Percentiles rank a stretch among this genome's conserved stretches.
Conservation (phyloP, 768 basidiomycete species). For the Leccinum variicolor region DNA sequence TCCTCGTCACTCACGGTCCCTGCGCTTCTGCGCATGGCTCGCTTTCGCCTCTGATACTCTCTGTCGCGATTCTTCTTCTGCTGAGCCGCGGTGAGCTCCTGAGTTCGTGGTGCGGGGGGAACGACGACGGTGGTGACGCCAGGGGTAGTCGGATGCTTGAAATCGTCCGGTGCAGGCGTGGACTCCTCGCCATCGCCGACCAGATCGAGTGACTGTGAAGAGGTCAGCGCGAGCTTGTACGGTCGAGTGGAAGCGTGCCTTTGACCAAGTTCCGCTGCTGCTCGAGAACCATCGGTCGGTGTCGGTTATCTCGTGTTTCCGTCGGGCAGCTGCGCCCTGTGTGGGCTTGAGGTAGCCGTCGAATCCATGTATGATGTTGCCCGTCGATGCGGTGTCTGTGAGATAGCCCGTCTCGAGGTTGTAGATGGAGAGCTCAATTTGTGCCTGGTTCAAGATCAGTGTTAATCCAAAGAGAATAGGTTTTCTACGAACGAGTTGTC, state of each 20-base stretch:
- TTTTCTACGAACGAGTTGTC: conserved; percentile 56
- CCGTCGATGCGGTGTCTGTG: conserved; percentile 76
- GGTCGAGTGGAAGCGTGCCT: conserved; percentile 41
- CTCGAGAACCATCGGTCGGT: conserved; percentile 78
- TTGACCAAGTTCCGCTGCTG: conserved; percentile 74
- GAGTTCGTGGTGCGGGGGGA: conserved; percentile 65
- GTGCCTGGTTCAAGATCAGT: conserved; percentile 45
- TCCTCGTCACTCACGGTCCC: conserved; percentile 77
- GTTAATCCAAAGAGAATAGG: neutral
- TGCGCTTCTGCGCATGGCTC: conserved; percentile 60
- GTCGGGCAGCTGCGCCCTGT: conserved; percentile 45
- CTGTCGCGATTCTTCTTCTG: conserved; percentile 77
- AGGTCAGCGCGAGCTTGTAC: conserved; percentile 2
- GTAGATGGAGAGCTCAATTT: conserved; percentile 76
- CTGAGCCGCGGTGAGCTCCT: conserved; percentile 68
- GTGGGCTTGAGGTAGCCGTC: conserved; percentile 82
- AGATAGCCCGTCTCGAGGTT: conserved; percentile 74
- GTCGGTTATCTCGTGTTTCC: conserved; percentile 75
- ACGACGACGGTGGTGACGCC: conserved; percentile 76
- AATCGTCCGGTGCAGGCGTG: conserved; percentile 62
- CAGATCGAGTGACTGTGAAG: conserved; percentile 66
- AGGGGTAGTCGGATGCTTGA: conserved; percentile 61
- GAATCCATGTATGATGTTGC: conserved; percentile 86
- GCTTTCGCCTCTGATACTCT: conserved; percentile 77
- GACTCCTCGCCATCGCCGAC: conserved; percentile 66